Evolutionary conservation across 2,329 filamentous ascomycete species (phyloP), one percentile per base, ranked within the genome.

Genomic region (Zasmidium citrigriseum): DNA sequence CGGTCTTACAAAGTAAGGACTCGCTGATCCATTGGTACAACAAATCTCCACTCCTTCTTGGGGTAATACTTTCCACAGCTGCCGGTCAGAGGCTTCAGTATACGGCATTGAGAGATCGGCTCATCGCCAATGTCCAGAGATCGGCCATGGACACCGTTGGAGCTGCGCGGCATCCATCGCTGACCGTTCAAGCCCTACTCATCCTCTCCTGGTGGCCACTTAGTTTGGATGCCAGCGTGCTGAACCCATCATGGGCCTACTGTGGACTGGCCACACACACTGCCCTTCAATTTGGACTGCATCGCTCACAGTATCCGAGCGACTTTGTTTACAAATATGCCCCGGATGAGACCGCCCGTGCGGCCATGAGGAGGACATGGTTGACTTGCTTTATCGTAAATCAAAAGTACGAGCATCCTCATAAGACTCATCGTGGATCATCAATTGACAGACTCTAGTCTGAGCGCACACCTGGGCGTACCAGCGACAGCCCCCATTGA

Each of bases 351-450:
- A 18, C 21, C 18, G 46, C 46, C n/a, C 49, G 49, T 4, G 46
- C 50, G 20, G 29, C 46, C 9, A 46, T 46, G 29, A n/a, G 47
- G 9, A 24, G 54, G 18, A 50, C 54, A 12, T 56, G 54, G 54
- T 22, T 56, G 20, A 46, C 46, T 21, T 56, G 46, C n/a, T 56
- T 56, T 34, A 51, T 56, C 12, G 54, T 56, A 46, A 56, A 56
- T 14, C 54, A 56, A 14, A 56, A 29, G 34, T 41, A 41, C 18
- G 34, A n/a, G n/a, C n/a, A n/a, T n/a, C n/a, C n/a, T n/a, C n/a
- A n/a, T n/a, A n/a, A 9, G 14, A 16, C 34, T 41, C 34, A 41
- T 41, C n/a, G n/a, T n/a, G n/a, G n/a, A n/a, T n/a, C n/a, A n/a
- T n/a, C n/a, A n/a, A n/a, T n/a, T n/a, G n/a, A n/a, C n/a, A n/a